Evolutionary conservation across 495 filamentous ascomycete species (phyloP), one percentile per base, ranked within the genome.

Genomic region (Penicillium tannophilum): DNA sequence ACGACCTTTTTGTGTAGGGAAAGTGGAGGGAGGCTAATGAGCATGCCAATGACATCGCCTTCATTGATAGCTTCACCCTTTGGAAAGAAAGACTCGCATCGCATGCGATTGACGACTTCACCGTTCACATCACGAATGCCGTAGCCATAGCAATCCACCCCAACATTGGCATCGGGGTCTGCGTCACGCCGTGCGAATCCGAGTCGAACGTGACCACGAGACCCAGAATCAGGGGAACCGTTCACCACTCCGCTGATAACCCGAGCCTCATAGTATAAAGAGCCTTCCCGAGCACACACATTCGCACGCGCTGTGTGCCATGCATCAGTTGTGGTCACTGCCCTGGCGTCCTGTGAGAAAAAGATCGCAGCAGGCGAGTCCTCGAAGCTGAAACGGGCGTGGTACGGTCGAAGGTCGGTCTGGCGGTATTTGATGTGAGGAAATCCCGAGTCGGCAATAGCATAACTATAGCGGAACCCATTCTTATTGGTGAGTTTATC

Each of bases 71-170:
- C 82, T 71, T 92, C 86, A 35, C 86, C 85, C 41, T 85, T 76
- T 1, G 88, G 88, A 63, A 91, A 91, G 73, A 96, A 94, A 64
- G 91, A 88, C 62, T 90, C 89, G 12, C 93, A 92, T 33, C 94
- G 87, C 56, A 93, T 97, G 77, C 93, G 90, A 73, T 95, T 92
- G 23, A 97, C 88, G 48, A 94, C 93, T 67, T 98, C 91, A 10
- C 93, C 93, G 12, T 86, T 82, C 12, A 91, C 86, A 66, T 98
- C 95, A 20, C 93, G 87, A 54, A 99, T 82, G 19, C 90, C 95
- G 69, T 99, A 99, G 47, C 92, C 94, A 71, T 98, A 98, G 35
- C 90, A 92, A 70, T 99, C 94, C 63, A 93, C 96, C 0, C 95
- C 95, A 12, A 97, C 91, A 10, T 95, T 94, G 14, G 90, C 90